phyloP scores from a whole-genome alignment of 208 protist genomes.

The Leishmania amazonensis region DNA sequence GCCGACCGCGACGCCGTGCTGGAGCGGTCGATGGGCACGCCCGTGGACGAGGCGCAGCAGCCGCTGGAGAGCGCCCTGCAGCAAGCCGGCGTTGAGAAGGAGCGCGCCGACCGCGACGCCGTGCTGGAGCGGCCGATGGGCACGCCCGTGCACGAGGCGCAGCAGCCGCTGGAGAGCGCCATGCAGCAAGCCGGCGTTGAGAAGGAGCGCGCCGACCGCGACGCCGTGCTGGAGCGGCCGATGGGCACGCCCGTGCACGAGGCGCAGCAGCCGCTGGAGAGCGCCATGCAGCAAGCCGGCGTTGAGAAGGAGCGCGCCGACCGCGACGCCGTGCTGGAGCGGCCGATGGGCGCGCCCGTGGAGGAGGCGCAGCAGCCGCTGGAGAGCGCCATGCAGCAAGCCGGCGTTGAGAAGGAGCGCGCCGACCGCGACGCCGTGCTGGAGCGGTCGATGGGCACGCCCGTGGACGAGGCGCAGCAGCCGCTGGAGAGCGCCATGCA shows the following conservation, averaged over 20 bases:
- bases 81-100: not conserved
- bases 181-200: not conserved
- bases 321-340: not conserved
- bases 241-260: not conserved
- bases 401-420: not conserved
- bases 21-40: not conserved
- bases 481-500: not conserved
- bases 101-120: not conserved
- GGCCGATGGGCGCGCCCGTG: not conserved
- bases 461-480: not conserved
- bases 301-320: not conserved
- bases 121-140: not conserved
- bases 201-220: not conserved
- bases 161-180: not conserved
- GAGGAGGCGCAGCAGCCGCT: not conserved
- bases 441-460: not conserved
- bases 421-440: not conserved
- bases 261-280: not conserved
- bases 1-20: not conserved
- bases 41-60: not conserved
- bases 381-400: not conserved
- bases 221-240: not conserved
- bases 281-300: not conserved
- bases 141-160: not conserved
- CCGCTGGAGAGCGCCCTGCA: not conserved